Percentiles rank a stretch among this genome's conserved stretches.
Conservation (phyloP, 2,329 filamentous ascomycete genomes). For the Neofusicoccum kwambonambiense region DNA sequence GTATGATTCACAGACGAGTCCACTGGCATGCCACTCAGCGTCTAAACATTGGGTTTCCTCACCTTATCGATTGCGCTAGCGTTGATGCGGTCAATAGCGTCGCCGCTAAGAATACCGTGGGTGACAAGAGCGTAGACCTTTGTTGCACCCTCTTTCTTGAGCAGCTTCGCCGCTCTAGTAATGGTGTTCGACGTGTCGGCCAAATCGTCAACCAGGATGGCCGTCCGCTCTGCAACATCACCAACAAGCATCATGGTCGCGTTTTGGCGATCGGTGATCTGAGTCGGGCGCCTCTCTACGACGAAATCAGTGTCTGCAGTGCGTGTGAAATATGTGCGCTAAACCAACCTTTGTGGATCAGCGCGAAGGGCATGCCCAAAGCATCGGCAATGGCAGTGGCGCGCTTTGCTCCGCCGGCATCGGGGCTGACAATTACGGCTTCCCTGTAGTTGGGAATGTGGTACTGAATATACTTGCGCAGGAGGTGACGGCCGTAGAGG, state of each 20-base stretch:
- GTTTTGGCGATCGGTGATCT: conserved; percentile 77
- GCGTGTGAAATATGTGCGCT: too few relatives aligned
- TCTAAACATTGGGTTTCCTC: background rate
- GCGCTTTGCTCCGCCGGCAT: conserved; percentile 94
- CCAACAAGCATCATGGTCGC: conserved; percentile 93
- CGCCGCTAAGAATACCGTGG: conserved; percentile 91
- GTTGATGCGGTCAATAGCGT: conserved; percentile 92
- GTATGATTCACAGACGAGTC: background rate
- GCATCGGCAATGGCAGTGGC: conserved; percentile 93
- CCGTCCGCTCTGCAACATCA: conserved; percentile 74
- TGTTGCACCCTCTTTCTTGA: conserved; percentile 89
- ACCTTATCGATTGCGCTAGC: conserved; percentile 90
- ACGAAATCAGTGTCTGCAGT: background rate
- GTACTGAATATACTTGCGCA: conserved; percentile 69
- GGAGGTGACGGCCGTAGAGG: conserved; percentile 78
- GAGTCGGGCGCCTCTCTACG: conserved; percentile 80
- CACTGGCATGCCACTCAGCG: background rate
- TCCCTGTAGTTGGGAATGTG: conserved; percentile 82
- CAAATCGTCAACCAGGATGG: conserved; percentile 91
- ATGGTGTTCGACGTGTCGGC: conserved; percentile 97
- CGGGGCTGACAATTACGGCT: conserved; percentile 90
- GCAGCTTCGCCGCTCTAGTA: conserved; percentile 90
- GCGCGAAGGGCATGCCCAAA: conserved; percentile 89
- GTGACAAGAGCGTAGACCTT: conserved; percentile 90
- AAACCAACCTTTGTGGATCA: conserved; percentile 81